phyloP scores from a whole-genome alignment of 768 basidiomycete genomes.

The Panellus pusillus region DNA sequence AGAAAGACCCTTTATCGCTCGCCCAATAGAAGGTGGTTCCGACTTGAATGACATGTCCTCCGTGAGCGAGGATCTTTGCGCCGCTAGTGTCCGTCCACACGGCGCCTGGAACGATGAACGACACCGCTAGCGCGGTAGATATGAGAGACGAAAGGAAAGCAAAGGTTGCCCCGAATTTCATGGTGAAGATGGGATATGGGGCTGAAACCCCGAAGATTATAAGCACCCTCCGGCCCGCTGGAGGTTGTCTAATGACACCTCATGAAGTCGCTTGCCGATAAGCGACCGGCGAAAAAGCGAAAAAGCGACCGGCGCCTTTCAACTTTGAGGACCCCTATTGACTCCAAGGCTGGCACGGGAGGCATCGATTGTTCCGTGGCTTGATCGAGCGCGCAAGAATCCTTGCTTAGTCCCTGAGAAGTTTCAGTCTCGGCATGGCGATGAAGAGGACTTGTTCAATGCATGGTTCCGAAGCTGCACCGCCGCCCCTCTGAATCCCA shows the following conservation, averaged over 20 bases:
- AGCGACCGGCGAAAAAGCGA: too few species aligned
- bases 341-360: too few species aligned
- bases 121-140: conserved; percentile 10
- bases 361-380: too few species aligned
- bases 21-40: conserved; percentile 13
- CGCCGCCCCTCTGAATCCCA: too few species aligned
- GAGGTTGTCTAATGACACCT: neutral
- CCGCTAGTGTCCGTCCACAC: conserved; percentile 17
- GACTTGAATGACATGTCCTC: conserved; percentile 15
- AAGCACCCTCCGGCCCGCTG: conserved; percentile 5
- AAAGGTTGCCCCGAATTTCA: conserved; percentile 10
- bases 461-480: too few species aligned
- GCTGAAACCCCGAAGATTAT: neutral
- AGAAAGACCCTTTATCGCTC: neutral
- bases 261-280: too few species aligned
- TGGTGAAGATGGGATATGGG: neutral
- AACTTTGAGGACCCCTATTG: too few species aligned
- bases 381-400: too few species aligned
- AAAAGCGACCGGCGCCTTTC: too few species aligned
- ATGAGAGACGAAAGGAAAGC: neutral
- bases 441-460: too few species aligned
- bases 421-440: too few species aligned
- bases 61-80: conserved; percentile 10
- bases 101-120: conserved; percentile 14
- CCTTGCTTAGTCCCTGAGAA: too few species aligned